These are phyloP conservation scores for Whalleya microplaca DNA, from an alignment of 2,329 filamentous ascomycete species.

Conservation along the genomic window DNA sequence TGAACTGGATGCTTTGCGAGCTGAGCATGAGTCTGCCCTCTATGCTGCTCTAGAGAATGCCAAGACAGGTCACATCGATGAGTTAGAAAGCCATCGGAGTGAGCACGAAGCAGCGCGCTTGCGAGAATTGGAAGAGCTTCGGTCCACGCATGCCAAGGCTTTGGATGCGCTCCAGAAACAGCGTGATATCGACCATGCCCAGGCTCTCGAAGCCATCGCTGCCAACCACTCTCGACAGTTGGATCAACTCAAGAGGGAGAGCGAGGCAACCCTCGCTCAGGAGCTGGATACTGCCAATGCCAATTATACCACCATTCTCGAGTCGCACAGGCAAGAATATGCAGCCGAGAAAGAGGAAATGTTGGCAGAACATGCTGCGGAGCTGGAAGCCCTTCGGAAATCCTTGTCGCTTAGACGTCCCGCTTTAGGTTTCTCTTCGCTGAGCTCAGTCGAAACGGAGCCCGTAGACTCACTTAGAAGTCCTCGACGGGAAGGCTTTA, in stretches of 20 bases:
- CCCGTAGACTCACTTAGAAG: constrained; percentile 49
- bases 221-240: constrained; percentile 28
- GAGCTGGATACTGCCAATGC: constrained; percentile 27
- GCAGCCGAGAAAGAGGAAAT: constrained; percentile 33
- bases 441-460: constrained; percentile 51
- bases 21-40: not conserved
- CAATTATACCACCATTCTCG: constrained; percentile 28
- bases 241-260: constrained; percentile 27
- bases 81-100: constrained; percentile 15
- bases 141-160: constrained; percentile 20
- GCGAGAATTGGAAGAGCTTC: not conserved
- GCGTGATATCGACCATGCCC: constrained; percentile 24
- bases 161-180: constrained; percentile 30
- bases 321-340: constrained; percentile 27
- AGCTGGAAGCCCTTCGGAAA: constrained; percentile 36
- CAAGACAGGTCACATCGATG: constrained; percentile 1
- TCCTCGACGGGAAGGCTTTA: constrained; percentile 59
- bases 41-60: not conserved
- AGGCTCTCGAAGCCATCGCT: constrained; percentile 30
- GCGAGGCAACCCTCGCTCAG: constrained; percentile 24
- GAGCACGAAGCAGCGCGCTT: constrained; percentile 10
- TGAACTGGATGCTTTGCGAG: not conserved
- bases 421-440: constrained; percentile 46
- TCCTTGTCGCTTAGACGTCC: constrained; percentile 32
- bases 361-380: constrained; percentile 31